Base-by-base conservation (phyloP, 176 grass and related monocot species). In the Oryza meyeriana region DNA sequence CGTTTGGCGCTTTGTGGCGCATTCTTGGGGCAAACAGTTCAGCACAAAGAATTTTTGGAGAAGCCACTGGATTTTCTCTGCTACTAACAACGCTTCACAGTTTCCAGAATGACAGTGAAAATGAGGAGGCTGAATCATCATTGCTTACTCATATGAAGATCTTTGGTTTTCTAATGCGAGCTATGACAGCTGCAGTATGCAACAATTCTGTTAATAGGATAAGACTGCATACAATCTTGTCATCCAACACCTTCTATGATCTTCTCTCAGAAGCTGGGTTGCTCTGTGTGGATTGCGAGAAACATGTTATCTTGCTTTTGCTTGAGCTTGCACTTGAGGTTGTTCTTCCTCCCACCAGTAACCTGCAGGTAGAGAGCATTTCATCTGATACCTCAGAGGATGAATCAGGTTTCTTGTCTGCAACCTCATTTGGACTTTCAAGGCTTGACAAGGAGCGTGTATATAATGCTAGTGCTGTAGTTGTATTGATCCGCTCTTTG, bases 271-370 rank as follows among this genome's bases (percentile, higher is more conserved):
- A 99, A 30, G 94, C 97, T 84, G 91, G 93, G 71, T 87, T 96
- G 83, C 89, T 99, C 83, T 99, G 82, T 81, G 91, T 90, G 79
- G 93, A 99, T 78, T 99, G 89, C 7, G 97, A 99, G 76, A 99
- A 92, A 48, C 89, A 96, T 84, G 93, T 99, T 82, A 96, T 94
- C 76, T 77, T 93, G 64, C 91, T 99, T 89, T 80, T 96, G 87
- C 89, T 99, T 79, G 97, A 99, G 85, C 93, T 99, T 92, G 91
- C 97, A 78, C 93, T 99, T 85, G 97, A 99, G 85, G 87, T 93
- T 85, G 89, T 94, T 76, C 89, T 94, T 78, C 90, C 97, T 35
- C 97, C 91, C 73, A 90, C 85, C 16, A 90, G 80, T 85, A 88
- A 88, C 29, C 69, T 85, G 67, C 95, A 91, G 76, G 47, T 80